These are phyloP conservation scores for Penicillium italicum DNA, from an alignment of 2,329 filamentous ascomycete species.

Conservation along the genomic window DNA sequence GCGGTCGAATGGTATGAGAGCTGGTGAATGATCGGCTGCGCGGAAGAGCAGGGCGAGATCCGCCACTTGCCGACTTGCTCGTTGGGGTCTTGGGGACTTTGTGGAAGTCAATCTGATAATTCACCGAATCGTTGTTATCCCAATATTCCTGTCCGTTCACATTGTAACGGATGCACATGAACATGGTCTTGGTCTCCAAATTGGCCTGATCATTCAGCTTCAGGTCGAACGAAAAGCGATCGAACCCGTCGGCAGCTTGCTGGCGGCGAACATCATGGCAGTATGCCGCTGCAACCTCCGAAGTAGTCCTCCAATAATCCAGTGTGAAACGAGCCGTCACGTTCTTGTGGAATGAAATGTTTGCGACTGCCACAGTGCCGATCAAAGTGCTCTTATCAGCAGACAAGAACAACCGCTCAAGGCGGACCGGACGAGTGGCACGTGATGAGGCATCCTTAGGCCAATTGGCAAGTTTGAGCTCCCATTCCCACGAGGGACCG, in stretches of 20 bases:
- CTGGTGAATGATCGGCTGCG: constrained; percentile 61
- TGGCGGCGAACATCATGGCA: constrained; percentile 70
- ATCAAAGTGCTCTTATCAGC: constrained; percentile 81
- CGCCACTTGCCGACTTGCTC: constrained; percentile 47
- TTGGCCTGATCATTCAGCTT: constrained; percentile 88
- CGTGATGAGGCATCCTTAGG: constrained; percentile 64
- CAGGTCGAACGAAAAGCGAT: constrained; percentile 92
- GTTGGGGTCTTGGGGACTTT: constrained; percentile 68
- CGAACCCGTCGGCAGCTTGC: constrained; percentile 63
- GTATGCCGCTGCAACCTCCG: constrained; percentile 87
- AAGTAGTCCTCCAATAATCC: constrained; percentile 98
- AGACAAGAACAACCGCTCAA: constrained; percentile 85
- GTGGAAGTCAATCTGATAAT: constrained; percentile 91
- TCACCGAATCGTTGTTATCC: constrained; percentile 85
- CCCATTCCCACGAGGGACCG: constrained; percentile 70
- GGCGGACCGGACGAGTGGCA: constrained; percentile 61
- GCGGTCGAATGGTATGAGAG: constrained; percentile 48
- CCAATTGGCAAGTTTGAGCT: constrained; percentile 81
- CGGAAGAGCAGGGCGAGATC: constrained; percentile 57
- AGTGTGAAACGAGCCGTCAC: constrained; percentile 93
- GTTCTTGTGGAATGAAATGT: constrained; percentile 82
- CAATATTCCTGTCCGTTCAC: constrained; percentile 84
- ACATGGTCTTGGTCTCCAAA: constrained; percentile 86
- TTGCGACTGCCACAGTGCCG: constrained; percentile 78
- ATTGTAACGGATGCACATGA: constrained; percentile 84